Conservation (phyloP, 73 alveolate genomes). For the Loxodes magnus region DNA sequence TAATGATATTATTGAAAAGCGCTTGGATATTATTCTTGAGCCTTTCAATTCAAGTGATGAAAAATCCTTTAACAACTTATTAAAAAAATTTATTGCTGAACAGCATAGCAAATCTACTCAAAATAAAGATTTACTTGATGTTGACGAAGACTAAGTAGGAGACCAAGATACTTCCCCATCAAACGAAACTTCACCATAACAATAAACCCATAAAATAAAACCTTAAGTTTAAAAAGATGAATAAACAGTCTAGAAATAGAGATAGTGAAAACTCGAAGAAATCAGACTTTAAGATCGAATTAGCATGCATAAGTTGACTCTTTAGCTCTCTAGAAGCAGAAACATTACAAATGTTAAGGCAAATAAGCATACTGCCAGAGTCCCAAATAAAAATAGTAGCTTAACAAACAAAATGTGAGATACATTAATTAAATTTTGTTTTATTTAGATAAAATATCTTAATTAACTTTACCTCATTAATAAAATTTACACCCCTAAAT, state of each 20-base stretch:
- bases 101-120: no score
- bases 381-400: no score
- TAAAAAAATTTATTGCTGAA: not conserved
- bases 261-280: constrained; percentile 2
- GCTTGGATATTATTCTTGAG: not conserved
- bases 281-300: not conserved
- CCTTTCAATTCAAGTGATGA: not conserved
- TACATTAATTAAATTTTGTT: no score
- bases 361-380: no score
- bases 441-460: no score
- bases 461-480: no score
- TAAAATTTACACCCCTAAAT: no score
- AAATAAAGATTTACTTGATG: not conserved
- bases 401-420: no score
- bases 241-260: not conserved
- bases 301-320: not conserved
- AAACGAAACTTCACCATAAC: not conserved
- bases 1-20: constrained; percentile 1
- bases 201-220: not conserved
- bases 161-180: not conserved
- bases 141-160: not conserved
- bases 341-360: no score
- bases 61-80: not conserved
- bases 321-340: no score
- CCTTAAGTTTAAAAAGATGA: not conserved